Evolutionary conservation across 2,329 filamentous ascomycete genomes (phyloP), one percentile per base, ranked within the genome.

Genomic region (Seiridium cupressi): DNA sequence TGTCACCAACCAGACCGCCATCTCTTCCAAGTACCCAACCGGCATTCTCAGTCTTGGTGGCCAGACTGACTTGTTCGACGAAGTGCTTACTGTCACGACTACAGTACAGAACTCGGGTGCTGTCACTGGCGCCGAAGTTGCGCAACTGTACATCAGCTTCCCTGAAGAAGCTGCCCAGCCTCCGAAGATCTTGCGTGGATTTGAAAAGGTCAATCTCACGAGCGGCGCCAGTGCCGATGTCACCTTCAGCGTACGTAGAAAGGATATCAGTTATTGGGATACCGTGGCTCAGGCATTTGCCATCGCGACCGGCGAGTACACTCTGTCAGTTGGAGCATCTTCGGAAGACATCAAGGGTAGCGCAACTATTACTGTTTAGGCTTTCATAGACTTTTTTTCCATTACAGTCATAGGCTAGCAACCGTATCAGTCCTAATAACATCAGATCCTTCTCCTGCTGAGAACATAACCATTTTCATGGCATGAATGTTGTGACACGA

Each of bases 181-280:
- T 3, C 80, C 81, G 51, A 73, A 74, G 61, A 84, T 88, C 68
- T 76, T 90, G 5, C 78, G 88, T 18, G 86, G 87, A 4, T 90
- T 89, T 65, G 79, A 81, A 61, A 89, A 89, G 73, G 75, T 87
- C 6, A 69, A 70, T 11, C 69, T 90, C 31, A 73, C 73, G 4
- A 68, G 79, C 0, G 82, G 81, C 1, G 78, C 80, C 58, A 79
- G 72, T 3, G 72, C 76, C 42, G 80, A 73, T 1, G 79, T 85
- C 3, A 76, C 70, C 0, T 83, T 90, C 64, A 73, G 77, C 13
- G 69, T 91, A 38, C 81, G 79, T 42, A 77, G 84, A 44, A 81
- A 84, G 55, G 88, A 90, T 70, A 63, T 91, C 44, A 88, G 85
- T 65, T 82, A 88, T 59, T 90, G 88, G 88, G 84, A 89, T 69